Base-by-base conservation (phyloP, 2,329 filamentous ascomycete genomes). In the Stagonosporopsis rhizophila region DNA sequence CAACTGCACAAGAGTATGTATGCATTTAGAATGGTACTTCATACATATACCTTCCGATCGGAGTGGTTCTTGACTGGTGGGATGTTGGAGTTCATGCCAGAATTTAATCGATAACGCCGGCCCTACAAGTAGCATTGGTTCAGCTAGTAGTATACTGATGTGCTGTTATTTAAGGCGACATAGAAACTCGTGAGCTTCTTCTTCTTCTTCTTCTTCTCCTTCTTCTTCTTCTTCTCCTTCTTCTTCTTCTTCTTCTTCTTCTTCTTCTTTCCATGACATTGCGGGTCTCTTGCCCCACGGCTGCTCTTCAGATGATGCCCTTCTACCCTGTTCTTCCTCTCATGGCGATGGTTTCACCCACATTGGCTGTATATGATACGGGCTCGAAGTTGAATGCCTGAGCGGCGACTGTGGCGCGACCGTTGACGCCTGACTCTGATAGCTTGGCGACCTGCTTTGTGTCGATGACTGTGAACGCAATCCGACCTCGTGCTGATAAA, bases 381-480 rank as follows among this genome's bases (percentile, higher is more conserved):
- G 41, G 32, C 35, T 51, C n/a, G 42, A 37, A 22, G 48, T 56
- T 19, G 44, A 44, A 27, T 52, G 47, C 25, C 48, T 32, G 4
- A 47, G 44, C 8, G 42, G 47, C 22, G 46, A 40, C 42, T 30
- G 30, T 5, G 30, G 52, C 27, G 41, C 32, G 11, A 52, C 12
- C 39, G 50, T 54, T 23, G 45, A 53, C 14, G 44, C 46, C 28
- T 50, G 45, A 14, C 49, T 58, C 14, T 38, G 50, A 38, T 52
- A 52, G 34, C 54, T 56, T 7, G 53, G 53, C 8, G 53, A 42
- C n/a, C 40, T 53, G 49, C 48, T 49, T 17, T 52, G 55, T 35
- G 27, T 35, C 15, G 49, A 49, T n/a, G 39, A 15, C 28, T 52
- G 44, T 32, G 38, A 35, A 35, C 25, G 55, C 19, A 42, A 28